Conservation (phyloP, 1,284 basidiomycete species). For the Tilletia caries region DNA sequence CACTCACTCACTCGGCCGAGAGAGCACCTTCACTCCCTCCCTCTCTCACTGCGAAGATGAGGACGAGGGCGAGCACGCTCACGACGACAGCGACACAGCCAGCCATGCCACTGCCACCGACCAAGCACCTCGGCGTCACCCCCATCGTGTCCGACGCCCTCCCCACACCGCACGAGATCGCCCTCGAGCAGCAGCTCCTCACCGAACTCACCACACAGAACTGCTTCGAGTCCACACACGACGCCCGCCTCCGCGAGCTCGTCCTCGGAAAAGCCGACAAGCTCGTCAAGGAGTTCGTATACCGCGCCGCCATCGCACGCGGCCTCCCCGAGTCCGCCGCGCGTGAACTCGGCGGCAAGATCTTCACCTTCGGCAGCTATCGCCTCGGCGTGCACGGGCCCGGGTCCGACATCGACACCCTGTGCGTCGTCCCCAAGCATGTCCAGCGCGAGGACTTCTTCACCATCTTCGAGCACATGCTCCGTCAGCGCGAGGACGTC, state of each 20-base stretch:
- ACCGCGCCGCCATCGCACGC: slow-evolving; percentile 70
- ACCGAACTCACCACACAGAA: slow-evolving; percentile 81
- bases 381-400: slow-evolving; percentile 89
- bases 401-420: slow-evolving; percentile 95
- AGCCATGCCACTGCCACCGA: background rate
- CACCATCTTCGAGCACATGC: slow-evolving; percentile 81
- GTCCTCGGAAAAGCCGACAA: slow-evolving; percentile 85
- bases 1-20: too few relatives aligned
- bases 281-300: slow-evolving; percentile 91
- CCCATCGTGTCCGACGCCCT: slow-evolving; percentile 72
- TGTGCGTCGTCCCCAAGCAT: slow-evolving; percentile 95
- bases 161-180: slow-evolving; percentile 48
- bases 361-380: slow-evolving; percentile 91
- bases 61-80: background rate
- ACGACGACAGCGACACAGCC: background rate
- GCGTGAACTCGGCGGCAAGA: slow-evolving; percentile 85
- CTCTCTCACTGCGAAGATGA: background rate
- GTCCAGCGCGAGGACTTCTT: slow-evolving; percentile 95
- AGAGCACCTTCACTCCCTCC: too few relatives aligned
- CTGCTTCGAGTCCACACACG: slow-evolving; percentile 85
- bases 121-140: slow-evolving; percentile 60
- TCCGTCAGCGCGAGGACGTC: slow-evolving; percentile 78
- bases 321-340: slow-evolving; percentile 85
- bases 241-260: slow-evolving; percentile 82
- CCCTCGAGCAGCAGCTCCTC: slow-evolving; percentile 76